A percentile compares a stretch with the other conserved stretches of the same genome.
Evolutionary conservation across 257 asterid genomes (phyloP).

Genomic region (Primulina huaijiensis): DNA sequence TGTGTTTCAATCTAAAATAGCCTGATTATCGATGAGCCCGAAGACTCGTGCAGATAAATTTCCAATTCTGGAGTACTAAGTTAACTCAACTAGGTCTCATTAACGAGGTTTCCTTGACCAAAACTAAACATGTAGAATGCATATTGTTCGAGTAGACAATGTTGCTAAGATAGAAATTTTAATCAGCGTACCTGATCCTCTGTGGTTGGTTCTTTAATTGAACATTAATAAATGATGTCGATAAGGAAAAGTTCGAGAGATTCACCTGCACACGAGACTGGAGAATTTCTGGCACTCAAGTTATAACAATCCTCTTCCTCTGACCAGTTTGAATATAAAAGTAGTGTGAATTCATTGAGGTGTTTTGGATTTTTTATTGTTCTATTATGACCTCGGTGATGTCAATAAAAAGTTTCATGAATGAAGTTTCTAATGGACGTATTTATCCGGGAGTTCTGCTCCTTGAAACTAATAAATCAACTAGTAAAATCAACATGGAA

Average conservation of each 20-base stretch:
- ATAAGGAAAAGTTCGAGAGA: background rate
- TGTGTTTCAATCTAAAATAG: background rate
- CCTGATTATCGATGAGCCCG: background rate
- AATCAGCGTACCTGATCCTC: background rate
- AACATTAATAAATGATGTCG: background rate
- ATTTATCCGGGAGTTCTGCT: no score
- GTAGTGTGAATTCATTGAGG: background rate
- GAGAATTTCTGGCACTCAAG: no score
- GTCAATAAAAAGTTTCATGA: no score
- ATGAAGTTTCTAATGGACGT: no score
- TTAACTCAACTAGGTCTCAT: background rate
- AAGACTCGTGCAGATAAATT: background rate
- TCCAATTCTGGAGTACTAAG: background rate
- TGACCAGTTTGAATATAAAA: background rate
- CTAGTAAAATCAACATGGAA: constrained; percentile 5
- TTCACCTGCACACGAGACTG: background rate
- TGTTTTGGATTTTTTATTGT: background rate
- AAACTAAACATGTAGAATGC: no score
- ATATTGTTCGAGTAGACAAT: no score
- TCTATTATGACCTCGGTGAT: no score
- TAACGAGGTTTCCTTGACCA: no score
- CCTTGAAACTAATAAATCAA: background rate
- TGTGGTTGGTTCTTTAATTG: background rate
- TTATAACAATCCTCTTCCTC: background rate
- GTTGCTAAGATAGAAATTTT: background rate